phyloP scores from a whole-genome alignment of 2,329 filamentous ascomycete genomes.

The Pyrenophora graminea region DNA sequence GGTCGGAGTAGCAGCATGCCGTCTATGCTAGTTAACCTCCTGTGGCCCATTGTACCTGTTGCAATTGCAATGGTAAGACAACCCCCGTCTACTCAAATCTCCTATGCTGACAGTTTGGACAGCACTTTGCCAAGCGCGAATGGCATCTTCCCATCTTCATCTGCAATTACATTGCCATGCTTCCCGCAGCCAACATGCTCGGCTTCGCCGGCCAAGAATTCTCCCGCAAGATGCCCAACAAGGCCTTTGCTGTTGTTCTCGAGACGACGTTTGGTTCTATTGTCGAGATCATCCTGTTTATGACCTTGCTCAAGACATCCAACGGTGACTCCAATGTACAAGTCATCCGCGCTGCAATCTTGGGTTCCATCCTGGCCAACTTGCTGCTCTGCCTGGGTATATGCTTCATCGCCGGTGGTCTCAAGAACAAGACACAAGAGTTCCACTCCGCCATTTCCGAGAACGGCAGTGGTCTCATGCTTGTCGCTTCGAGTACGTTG shows the following conservation, averaged over 20 bases:
- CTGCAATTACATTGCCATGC: conserved; percentile 75
- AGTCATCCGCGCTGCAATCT: conserved; percentile 82
- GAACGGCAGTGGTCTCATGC: conserved; percentile 73
- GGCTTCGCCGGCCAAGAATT: conserved; percentile 75
- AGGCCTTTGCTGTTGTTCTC: conserved; percentile 67
- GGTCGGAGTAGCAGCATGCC: conserved; percentile 66
- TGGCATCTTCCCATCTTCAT: conserved; percentile 68
- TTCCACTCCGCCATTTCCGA: conserved; percentile 80
- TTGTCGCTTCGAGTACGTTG: conserved; percentile 70
- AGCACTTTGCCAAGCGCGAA: conserved; percentile 59
- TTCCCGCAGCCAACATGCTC: conserved; percentile 74
- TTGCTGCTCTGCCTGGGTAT: conserved; percentile 77
- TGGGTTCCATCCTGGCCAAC: conserved; percentile 82
- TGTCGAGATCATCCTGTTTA: conserved; percentile 82
- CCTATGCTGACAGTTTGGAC: conserved; percentile 7
- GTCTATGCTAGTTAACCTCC: conserved; percentile 68
- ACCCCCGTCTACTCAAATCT: background rate
- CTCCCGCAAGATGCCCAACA: conserved; percentile 71
- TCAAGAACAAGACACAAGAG: conserved; percentile 67
- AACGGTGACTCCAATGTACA: conserved; percentile 51
- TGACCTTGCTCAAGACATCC: conserved; percentile 68
- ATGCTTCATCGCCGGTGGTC: conserved; percentile 78
- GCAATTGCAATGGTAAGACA: conserved; percentile 65
- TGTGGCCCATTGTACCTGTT: conserved; percentile 76
- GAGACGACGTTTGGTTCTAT: conserved; percentile 69